These are phyloP conservation scores for Penicillium goetzii DNA, from an alignment of 495 filamentous ascomycete genomes.

Conservation along the genomic window DNA sequence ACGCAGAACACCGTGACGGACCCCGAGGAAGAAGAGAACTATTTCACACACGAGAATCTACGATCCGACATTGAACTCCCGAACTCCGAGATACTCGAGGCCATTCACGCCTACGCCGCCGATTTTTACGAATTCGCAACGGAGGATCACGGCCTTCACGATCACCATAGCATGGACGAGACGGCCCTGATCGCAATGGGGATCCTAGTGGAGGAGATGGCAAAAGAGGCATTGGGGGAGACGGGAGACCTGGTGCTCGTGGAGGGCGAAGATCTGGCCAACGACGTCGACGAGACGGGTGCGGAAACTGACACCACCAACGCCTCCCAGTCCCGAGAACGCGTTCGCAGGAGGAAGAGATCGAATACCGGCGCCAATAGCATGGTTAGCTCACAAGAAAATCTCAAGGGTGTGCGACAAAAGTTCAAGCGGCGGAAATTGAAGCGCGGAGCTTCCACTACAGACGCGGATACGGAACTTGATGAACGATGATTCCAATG, in stretches of 20 bases:
- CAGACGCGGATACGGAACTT: constrained; percentile 34
- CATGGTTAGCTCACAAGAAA: constrained; percentile 31
- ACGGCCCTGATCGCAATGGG: constrained; percentile 82
- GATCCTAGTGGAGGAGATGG: constrained; percentile 78
- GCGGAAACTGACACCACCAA: constrained; percentile 13
- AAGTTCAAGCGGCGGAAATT: constrained; percentile 36
- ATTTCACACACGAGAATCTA: constrained; percentile 62
- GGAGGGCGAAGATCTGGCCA: constrained; percentile 56
- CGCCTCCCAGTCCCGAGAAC: constrained; percentile 1
- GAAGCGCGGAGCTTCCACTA: constrained; percentile 17
- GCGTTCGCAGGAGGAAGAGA: constrained; percentile 17
- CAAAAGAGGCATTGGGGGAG: constrained; percentile 63
- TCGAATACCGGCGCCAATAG: constrained; percentile 25
- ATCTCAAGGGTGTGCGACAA: constrained; percentile 26
- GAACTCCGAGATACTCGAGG: constrained; percentile 72
- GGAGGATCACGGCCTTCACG: constrained; percentile 40
- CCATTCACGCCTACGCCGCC: constrained; percentile 72
- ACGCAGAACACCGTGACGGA: constrained; percentile 61
- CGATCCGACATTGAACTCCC: constrained; percentile 62
- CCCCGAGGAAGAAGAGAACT: constrained; percentile 72
- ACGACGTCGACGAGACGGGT: constrained; percentile 27
- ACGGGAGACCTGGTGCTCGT: constrained; percentile 77
- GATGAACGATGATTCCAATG: constrained; percentile 21
- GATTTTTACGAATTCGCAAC: constrained; percentile 65
- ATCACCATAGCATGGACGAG: constrained; percentile 77